Conservation (phyloP, 1,284 basidiomycete genomes). For the Hymenochaete sp. region DNA sequence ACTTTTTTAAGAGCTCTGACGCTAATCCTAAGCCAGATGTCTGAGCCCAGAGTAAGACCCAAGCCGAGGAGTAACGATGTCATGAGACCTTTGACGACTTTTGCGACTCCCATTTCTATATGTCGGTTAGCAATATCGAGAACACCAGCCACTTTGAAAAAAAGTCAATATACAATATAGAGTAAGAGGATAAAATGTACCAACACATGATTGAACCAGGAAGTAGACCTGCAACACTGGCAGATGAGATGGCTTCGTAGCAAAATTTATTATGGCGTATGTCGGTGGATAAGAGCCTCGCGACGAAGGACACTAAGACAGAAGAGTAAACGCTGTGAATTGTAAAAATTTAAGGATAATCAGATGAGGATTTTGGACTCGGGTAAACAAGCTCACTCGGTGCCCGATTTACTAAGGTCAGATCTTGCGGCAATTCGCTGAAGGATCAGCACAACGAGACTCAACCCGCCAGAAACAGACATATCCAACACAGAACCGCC, state of each 20-base stretch:
- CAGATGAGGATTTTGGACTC: conserved; percentile 5
- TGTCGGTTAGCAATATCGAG: conserved; percentile 16
- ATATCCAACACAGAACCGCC: conserved; percentile 80
- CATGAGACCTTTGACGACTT: conserved; percentile 13
- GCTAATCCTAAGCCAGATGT: conserved; percentile 29
- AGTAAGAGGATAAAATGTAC: conserved; percentile 1
- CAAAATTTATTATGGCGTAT: conserved; percentile 19
- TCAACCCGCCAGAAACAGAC: conserved; percentile 57
- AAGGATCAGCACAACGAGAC: conserved; percentile 55
- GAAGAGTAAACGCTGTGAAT: conserved; percentile 10
- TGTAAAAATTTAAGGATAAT: not conserved
- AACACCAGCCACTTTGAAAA: conserved; percentile 11
- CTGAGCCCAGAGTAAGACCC: conserved; percentile 38
- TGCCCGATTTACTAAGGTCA: conserved; percentile 77
- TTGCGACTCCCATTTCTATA: conserved; percentile 12
- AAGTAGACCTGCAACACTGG: conserved; percentile 13
- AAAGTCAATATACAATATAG: not conserved
- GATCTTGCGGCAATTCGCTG: conserved; percentile 71
- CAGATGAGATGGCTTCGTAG: conserved; percentile 16
- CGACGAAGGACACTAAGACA: conserved; percentile 13
- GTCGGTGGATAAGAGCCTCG: conserved; percentile 4
- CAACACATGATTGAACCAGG: conserved; percentile 17
- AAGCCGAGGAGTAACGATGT: conserved; percentile 27
- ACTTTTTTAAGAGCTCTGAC: conserved; percentile 22
- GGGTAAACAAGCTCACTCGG: conserved; percentile 78